Conservation (phyloP, 1,284 basidiomycete species). For the Heliocybe sulcata region DNA sequence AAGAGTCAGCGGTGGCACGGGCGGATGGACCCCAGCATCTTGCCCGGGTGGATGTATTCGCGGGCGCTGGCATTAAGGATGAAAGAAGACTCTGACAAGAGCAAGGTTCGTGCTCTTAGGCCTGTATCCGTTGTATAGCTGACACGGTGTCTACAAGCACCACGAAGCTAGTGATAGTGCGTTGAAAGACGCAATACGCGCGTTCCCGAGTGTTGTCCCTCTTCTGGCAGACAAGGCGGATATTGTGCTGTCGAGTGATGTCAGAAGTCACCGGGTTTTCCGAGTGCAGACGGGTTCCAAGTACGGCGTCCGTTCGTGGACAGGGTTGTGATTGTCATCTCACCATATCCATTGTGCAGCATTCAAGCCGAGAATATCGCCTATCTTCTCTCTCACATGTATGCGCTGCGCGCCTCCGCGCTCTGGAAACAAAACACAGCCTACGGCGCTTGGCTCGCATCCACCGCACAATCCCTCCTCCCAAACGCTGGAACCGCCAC, state of each 20-base stretch:
- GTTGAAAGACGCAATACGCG: conserved; percentile 63
- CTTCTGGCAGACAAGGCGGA: conserved; percentile 83
- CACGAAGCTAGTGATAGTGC: conserved; percentile 58
- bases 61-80: conserved; percentile 66
- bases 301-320: conserved; percentile 28
- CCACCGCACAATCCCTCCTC: conserved; percentile 31
- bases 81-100: conserved; percentile 43
- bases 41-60: conserved; percentile 81
- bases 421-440: conserved; percentile 72
- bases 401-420: conserved; percentile 66
- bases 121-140: conserved; percentile 22
- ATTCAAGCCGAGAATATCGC: conserved; percentile 34
- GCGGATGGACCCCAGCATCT: conserved; percentile 44
- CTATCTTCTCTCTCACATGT: conserved; percentile 79
- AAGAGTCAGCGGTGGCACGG: conserved; percentile 17
- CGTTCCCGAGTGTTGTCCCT: conserved; percentile 76
- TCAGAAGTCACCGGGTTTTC: conserved; percentile 58
- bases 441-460: conserved; percentile 63
- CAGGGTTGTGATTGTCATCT: conserved; percentile 17
- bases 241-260: conserved; percentile 47
- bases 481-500: conserved; percentile 23
- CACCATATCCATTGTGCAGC: conserved; percentile 11
- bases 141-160: conserved; percentile 30
- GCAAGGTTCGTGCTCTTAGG: conserved; percentile 29
- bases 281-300: conserved; percentile 60